Evolutionary conservation across 2,329 filamentous ascomycete genomes (phyloP), one percentile per base, ranked within the genome.

Genomic region (Cercospora janseana): DNA sequence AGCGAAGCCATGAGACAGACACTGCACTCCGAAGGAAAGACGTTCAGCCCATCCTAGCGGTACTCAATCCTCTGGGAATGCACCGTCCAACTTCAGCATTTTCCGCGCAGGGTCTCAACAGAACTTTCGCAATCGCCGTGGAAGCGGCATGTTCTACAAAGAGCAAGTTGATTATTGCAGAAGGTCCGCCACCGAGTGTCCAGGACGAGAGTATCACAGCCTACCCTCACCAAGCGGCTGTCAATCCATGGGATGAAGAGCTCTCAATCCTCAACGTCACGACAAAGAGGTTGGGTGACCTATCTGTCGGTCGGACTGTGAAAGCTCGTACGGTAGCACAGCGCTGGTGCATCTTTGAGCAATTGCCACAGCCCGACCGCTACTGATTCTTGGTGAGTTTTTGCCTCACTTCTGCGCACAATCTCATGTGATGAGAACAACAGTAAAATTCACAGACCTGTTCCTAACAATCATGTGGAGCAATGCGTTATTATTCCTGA

Each of bases 81-180:
- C 87, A 91, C 65, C 77, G 79, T 18, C 76, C 80, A 46, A 86
- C 84, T 0, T 82, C 82, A 55, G 84, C 87, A 52, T 90, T 86
- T 79, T 89, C 85, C 43, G 85, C 83, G 0, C 87, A 90, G 67
- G 87, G 86, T 0, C 66, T 91, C 9, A 76, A 79, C 15, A 76
- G 76, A 50, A 83, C 82, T 1, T 74, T 82, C n/a, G 77, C 86
- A 2, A 70, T 74, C 0, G 68, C 87, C 1, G 77, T 87, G 6
- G 85, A 88, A 51, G 75, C 79, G 2, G 83, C 82, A 0, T 49
- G 66, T 47, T 60, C 54, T 15, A 56, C 64, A 0, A 56, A 55
- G 3, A 67, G 64, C n/a, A 61, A 61, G 40, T 67, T 77, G 9
- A 46, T 72, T n/a, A 46, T 77, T 23, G 70, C 68, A 3, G 74